Percentiles rank a stretch among this genome's conserved stretches.
phyloP scores from a whole-genome alignment of 306 rosid species.

The Arachis stenosperma region DNA sequence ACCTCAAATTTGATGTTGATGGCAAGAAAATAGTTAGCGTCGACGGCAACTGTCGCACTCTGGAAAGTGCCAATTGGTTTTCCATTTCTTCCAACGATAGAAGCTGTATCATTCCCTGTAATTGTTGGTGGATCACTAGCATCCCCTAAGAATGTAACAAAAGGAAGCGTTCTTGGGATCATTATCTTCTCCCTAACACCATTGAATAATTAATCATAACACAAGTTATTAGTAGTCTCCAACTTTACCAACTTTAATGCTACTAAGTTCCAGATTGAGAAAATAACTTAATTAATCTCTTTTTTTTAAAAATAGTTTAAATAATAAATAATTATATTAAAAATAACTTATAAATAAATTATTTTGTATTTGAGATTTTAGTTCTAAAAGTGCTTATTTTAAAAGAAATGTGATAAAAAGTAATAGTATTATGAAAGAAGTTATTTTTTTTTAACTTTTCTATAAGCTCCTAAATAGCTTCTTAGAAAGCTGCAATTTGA shows the following conservation, averaged over 20 bases:
- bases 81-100: constrained; percentile 46
- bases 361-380: too few relatives aligned
- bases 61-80: constrained; percentile 54
- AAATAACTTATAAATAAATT: too few relatives aligned
- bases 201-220: constrained; percentile 17
- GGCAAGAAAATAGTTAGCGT: constrained; percentile 68
- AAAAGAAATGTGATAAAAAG: too few relatives aligned
- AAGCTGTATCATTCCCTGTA: constrained; percentile 72
- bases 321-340: too few relatives aligned
- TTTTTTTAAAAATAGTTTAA: too few relatives aligned
- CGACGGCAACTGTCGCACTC: constrained; percentile 71
- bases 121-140: constrained; percentile 53
- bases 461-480: too few relatives aligned
- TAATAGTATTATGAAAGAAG: too few relatives aligned
- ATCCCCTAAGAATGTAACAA: constrained; percentile 62
- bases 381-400: too few relatives aligned
- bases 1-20: constrained; percentile 78
- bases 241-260: constrained; percentile 1
- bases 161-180: constrained; percentile 54
- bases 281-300: too few relatives aligned
- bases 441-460: too few relatives aligned
- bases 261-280: neutral
- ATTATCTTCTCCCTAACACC: constrained; percentile 59
- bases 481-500: too few relatives aligned
- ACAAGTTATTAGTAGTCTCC: neutral